phyloP scores from a whole-genome alignment of 1,284 basidiomycete species.

The Taiwanofungus camphoratus region DNA sequence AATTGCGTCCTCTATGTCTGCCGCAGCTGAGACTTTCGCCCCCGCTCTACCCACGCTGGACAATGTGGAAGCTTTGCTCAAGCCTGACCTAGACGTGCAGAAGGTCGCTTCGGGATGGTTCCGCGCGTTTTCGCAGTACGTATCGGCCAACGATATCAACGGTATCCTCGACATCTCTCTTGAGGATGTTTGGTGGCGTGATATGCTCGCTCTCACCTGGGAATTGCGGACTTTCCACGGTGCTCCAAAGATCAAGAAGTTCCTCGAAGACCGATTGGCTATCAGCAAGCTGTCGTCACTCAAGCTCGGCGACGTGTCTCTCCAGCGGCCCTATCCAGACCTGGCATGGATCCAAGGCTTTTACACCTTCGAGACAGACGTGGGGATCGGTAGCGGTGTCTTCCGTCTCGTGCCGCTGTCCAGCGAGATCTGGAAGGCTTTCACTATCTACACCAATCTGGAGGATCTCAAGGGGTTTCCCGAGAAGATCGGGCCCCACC shows the following conservation, averaged over 20 bases:
- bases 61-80: slow-evolving; percentile 27
- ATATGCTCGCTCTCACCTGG: slow-evolving; percentile 54
- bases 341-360: slow-evolving; percentile 47
- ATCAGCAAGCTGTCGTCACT: slow-evolving; percentile 32
- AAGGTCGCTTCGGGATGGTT: slow-evolving; percentile 40
- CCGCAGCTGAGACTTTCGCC: too few relatives aligned
- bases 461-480: slow-evolving; percentile 45
- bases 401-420: slow-evolving; percentile 44
- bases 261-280: slow-evolving; percentile 39
- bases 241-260: slow-evolving; percentile 31
- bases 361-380: slow-evolving; percentile 47
- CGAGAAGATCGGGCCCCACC: slow-evolving; percentile 30
- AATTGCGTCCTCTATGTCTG: too few relatives aligned
- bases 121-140: slow-evolving; percentile 31
- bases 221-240: slow-evolving; percentile 53
- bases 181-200: slow-evolving; percentile 46
- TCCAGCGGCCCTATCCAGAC: slow-evolving; percentile 44
- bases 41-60: slow-evolving; percentile 33
- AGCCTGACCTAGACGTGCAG: slow-evolving; percentile 27
- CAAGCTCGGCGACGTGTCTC: slow-evolving; percentile 25
- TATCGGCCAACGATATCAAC: slow-evolving; percentile 30
- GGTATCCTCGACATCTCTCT: slow-evolving; percentile 32
- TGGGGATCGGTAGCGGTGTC: slow-evolving; percentile 42
- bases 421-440: slow-evolving; percentile 44
- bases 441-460: slow-evolving; percentile 48